Percentiles rank a stretch among this genome's conserved stretches.
phyloP scores from a whole-genome alignment of 2,329 filamentous ascomycete species.

The Aureobasidium sp. region DNA sequence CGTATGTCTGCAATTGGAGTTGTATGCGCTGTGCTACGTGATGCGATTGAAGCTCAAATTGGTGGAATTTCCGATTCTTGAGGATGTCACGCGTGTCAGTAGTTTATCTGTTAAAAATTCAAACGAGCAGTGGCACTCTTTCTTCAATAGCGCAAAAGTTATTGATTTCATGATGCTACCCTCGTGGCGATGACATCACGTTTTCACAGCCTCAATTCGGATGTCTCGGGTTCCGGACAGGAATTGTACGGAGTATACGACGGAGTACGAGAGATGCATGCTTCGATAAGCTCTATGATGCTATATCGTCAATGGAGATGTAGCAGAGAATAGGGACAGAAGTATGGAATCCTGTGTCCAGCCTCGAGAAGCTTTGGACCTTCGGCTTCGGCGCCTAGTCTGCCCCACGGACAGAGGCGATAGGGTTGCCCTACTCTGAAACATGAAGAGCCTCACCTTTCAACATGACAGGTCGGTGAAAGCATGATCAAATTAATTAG shows the following conservation, averaged over 20 bases:
- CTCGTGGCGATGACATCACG: conserved; percentile 12
- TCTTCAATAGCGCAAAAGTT: neutral
- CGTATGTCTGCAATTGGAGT: neutral
- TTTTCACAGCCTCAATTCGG: conserved; percentile 7
- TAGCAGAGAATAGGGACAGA: neutral
- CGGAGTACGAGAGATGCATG: neutral
- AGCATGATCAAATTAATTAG: too few relatives aligned
- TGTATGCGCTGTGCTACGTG: neutral
- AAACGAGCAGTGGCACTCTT: neutral
- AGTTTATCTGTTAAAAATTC: neutral
- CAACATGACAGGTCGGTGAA: too few relatives aligned
- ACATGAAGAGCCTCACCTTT: neutral
- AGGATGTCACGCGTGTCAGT: neutral
- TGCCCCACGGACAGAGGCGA: neutral
- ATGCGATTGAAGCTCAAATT: neutral
- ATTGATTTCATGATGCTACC: conserved; percentile 8
- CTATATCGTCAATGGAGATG: neutral
- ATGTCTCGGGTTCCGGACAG: neutral
- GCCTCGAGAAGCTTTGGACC: neutral
- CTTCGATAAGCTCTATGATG: neutral
- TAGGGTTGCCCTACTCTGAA: neutral
- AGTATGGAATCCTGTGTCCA: neutral
- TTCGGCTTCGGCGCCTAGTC: neutral
- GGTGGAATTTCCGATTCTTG: neutral
- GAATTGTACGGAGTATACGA: neutral